phyloP scores from a whole-genome alignment of 1,284 basidiomycete species.

The Peniophora sp. region DNA sequence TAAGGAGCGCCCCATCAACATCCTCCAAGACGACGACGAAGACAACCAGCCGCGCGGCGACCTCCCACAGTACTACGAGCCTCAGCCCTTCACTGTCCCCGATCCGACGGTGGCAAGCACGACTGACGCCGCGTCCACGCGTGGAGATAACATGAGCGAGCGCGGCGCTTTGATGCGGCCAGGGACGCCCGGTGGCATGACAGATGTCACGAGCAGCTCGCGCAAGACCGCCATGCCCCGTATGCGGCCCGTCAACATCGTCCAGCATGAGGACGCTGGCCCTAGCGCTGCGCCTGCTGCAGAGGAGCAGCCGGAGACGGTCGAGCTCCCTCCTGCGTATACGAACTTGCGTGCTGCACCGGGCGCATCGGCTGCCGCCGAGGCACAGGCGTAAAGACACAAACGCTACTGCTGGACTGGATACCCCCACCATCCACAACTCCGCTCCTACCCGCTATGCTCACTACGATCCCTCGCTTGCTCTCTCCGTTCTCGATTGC shows the following conservation, averaged over 20 bases:
- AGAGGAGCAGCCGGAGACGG: constrained; percentile 49
- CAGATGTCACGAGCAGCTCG: constrained; percentile 21
- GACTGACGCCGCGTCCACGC: constrained; percentile 14
- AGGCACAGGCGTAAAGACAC: too few species aligned
- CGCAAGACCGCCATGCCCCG: constrained; percentile 38
- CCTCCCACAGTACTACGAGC: constrained; percentile 59
- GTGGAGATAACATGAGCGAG: constrained; percentile 14
- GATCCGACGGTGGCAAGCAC: constrained; percentile 42
- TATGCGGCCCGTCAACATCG: constrained; percentile 65
- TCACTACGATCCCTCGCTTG: too few species aligned
- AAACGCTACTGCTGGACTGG: too few species aligned
- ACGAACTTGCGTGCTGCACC: constrained; percentile 27
- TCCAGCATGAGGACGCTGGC: constrained; percentile 78
- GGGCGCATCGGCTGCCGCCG: too few species aligned
- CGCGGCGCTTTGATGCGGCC: constrained; percentile 13
- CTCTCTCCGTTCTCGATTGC: too few species aligned
- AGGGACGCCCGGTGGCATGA: constrained; percentile 13
- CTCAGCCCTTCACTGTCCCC: constrained; percentile 65
- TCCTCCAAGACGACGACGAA: constrained; percentile 54
- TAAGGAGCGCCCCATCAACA: constrained; percentile 54
- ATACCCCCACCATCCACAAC: too few species aligned
- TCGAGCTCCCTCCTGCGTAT: constrained; percentile 76
- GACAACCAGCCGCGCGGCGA: constrained; percentile 36
- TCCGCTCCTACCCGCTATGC: too few species aligned
- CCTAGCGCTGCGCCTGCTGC: constrained; percentile 30